Conservation (phyloP, 2,329 filamentous ascomycete species). For the Aureobasidium sp. region DNA sequence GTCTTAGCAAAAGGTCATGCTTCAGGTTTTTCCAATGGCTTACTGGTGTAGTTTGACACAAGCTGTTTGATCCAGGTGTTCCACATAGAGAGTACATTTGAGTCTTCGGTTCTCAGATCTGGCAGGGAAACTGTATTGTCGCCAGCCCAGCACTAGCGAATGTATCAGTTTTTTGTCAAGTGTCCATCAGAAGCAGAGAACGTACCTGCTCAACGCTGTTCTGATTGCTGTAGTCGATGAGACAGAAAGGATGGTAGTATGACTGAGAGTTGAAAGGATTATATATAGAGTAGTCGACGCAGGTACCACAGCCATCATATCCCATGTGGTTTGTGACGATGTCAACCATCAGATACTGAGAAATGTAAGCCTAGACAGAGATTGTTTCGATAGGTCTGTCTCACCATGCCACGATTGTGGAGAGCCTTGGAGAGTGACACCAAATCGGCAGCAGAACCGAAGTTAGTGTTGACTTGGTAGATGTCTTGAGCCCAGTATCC, state of each 20-base stretch:
- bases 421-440: conserved; percentile 29
- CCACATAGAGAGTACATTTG: conserved; percentile 43
- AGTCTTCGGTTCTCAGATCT: conserved; percentile 51
- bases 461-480: conserved; percentile 33
- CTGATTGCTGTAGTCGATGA: conserved; percentile 46
- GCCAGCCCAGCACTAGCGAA: conserved; percentile 28
- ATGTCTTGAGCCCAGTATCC: conserved; percentile 50
- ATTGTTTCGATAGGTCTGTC: background rate
- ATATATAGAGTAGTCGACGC: conserved; percentile 29
- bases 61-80: conserved; percentile 53
- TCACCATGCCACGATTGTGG: conserved; percentile 29
- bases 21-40: background rate
- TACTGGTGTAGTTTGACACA: conserved; percentile 50
- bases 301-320: conserved; percentile 23
- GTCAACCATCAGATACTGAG: conserved; percentile 31
- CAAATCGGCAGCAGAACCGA: conserved; percentile 32
- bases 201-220: conserved; percentile 26
- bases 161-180: background rate
- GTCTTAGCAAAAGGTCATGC: background rate
- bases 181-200: background rate
- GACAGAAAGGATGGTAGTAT: conserved; percentile 48
- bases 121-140: conserved; percentile 48
- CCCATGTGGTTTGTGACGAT: conserved; percentile 33
- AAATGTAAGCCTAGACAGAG: background rate
- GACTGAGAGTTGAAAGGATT: conserved; percentile 36